phyloP scores from a whole-genome alignment of 208 protist species.

The Leishmania mexicana region DNA sequence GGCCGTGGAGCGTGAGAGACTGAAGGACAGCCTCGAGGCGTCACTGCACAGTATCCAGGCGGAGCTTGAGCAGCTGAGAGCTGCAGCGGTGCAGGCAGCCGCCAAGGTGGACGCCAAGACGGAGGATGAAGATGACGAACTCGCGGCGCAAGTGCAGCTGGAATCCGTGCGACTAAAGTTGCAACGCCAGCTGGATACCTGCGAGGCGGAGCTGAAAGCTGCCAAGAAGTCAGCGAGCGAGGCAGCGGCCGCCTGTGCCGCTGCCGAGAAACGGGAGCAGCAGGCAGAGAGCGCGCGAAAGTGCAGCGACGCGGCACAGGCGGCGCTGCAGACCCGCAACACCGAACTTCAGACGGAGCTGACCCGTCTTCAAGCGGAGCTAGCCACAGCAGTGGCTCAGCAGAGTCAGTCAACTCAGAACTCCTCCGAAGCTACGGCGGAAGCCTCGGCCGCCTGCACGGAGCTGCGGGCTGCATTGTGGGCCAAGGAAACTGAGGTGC shows the following conservation, averaged over 20 bases:
- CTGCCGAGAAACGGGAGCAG: constrained; percentile 6
- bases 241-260: not conserved
- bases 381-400: not conserved
- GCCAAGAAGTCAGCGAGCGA: not conserved
- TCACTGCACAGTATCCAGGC: constrained; percentile 1
- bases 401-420: not conserved
- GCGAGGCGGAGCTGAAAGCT: constrained; percentile 16
- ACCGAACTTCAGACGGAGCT: constrained; percentile 8
- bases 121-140: constrained; percentile 10
- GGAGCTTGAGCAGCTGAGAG: not conserved
- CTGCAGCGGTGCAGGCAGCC: not conserved
- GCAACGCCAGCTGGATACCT: constrained; percentile 10
- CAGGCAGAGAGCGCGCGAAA: constrained; percentile 1
- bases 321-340: constrained; percentile 1
- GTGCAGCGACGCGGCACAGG: not conserved
- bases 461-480: not conserved
- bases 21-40: not conserved
- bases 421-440: not conserved
- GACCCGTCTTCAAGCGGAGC: not conserved
- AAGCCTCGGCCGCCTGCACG: not conserved
- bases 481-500: not conserved
- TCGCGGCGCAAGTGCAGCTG: constrained; percentile 18
- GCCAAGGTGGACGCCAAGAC: not conserved
- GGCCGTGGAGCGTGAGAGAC: not conserved
- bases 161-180: constrained; percentile 18